Evolutionary conservation across 148 eudicot genomes (phyloP).

Genomic region (Rhododendron henanense): DNA sequence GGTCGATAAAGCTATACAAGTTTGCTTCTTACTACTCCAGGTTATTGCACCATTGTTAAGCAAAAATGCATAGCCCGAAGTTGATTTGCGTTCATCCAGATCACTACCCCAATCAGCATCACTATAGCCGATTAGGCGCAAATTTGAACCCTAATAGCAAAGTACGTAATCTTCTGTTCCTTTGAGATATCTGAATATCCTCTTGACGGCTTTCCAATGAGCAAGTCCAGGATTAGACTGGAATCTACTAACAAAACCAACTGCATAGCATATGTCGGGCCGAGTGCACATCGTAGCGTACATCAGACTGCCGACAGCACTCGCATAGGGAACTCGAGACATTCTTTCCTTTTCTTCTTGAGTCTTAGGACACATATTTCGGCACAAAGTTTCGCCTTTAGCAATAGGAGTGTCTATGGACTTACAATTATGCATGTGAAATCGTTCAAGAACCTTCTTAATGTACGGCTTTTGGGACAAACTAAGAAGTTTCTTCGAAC

Average conservation of each 20-base stretch:
- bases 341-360: background rate
- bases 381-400: background rate
- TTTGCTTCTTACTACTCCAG: background rate
- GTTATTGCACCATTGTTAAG: too few relatives aligned
- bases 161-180: background rate
- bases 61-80: background rate
- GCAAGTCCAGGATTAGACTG: background rate
- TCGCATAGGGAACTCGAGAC: background rate
- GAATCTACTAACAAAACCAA: background rate
- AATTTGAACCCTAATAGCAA: background rate
- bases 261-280: background rate
- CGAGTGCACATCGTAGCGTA: too few relatives aligned
- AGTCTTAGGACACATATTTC: background rate
- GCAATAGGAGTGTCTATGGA: too few relatives aligned
- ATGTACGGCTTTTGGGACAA: too few relatives aligned
- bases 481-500: too few relatives aligned
- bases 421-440: too few relatives aligned
- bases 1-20: background rate
- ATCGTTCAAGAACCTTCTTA: too few relatives aligned
- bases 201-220: background rate
- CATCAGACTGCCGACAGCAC: too few relatives aligned
- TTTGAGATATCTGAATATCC: background rate
- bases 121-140: background rate
- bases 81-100: background rate
- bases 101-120: background rate